Conservation (phyloP, 2,329 filamentous ascomycete genomes). For the Colletotrichum lini region DNA sequence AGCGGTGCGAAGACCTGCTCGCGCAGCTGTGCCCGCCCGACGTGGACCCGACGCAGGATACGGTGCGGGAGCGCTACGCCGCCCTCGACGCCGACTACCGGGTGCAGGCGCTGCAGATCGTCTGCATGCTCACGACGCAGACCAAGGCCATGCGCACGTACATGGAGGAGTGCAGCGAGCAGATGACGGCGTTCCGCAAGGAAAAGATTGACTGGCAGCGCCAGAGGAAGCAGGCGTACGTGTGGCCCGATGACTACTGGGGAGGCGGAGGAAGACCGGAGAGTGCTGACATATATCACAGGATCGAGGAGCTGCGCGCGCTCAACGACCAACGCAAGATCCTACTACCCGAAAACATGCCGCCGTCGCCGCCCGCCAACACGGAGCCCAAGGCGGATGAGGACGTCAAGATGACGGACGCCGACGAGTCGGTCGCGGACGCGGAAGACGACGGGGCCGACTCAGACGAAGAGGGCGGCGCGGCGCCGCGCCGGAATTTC, state of each 20-base stretch:
- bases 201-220: conserved; percentile 95
- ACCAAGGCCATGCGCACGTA: conserved; percentile 90
- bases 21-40: conserved; percentile 85
- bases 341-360: conserved; percentile 79
- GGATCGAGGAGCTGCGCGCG: conserved; percentile 78
- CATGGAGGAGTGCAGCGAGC: conserved; percentile 91
- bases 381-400: conserved; percentile 65
- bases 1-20: conserved; percentile 84
- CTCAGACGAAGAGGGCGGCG: conserved; percentile 75
- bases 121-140: conserved; percentile 87
- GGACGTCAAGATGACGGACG: conserved; percentile 74
- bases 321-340: conserved; percentile 83
- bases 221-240: conserved; percentile 77
- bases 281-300: conserved; percentile 55
- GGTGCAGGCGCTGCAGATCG: conserved; percentile 84
- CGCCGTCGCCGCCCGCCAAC: conserved; percentile 68
- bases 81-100: conserved; percentile 87
- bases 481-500: conserved; percentile 61
- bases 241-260: conserved; percentile 42
- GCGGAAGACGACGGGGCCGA: conserved; percentile 74
- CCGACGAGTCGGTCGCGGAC: conserved; percentile 73
- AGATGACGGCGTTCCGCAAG: conserved; percentile 95
- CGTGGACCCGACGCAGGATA: conserved; percentile 81
- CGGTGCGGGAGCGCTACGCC: conserved; percentile 79
- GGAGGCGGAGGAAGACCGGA: not conserved